These are phyloP conservation scores for Plasmopara halstedii DNA, from an alignment of 352 stramenopile species.

Conservation along the genomic window DNA sequence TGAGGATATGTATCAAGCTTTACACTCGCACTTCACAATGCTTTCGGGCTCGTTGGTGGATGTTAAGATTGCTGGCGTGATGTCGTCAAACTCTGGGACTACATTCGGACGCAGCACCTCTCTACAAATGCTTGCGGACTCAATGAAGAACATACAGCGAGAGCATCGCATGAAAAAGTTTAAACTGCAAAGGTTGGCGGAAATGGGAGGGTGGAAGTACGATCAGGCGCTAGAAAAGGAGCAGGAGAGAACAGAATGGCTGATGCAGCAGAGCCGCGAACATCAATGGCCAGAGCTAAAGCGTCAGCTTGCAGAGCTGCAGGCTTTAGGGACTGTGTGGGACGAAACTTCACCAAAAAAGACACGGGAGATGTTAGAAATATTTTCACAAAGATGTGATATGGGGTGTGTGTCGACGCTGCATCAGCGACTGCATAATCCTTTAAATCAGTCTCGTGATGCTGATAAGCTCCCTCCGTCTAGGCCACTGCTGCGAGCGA, in stretches of 20 bases:
- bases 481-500: constrained; percentile 64
- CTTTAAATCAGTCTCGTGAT: constrained; percentile 59
- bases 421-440: constrained; percentile 49
- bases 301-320: constrained; percentile 28
- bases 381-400: constrained; percentile 22
- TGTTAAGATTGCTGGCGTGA: neutral
- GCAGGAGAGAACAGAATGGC: constrained; percentile 50
- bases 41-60: constrained; percentile 5
- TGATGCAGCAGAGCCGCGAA: constrained; percentile 45
- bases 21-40: constrained; percentile 52
- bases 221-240: constrained; percentile 47
- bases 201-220: constrained; percentile 74
- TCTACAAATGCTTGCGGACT: constrained; percentile 45
- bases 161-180: constrained; percentile 85
- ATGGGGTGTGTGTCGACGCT: constrained; percentile 53
- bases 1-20: constrained; percentile 66
- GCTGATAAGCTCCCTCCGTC: constrained; percentile 41
- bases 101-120: constrained; percentile 18
- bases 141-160: constrained; percentile 74
- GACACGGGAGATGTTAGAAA: constrained; percentile 15
- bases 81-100: constrained; percentile 7
- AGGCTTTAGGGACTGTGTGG: constrained; percentile 7
- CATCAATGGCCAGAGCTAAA: constrained; percentile 54
- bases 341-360: constrained; percentile 6
- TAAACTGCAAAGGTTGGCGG: constrained; percentile 41